phyloP scores from a whole-genome alignment of 2,329 filamentous ascomycete species.

The Ilyonectria robusta region DNA sequence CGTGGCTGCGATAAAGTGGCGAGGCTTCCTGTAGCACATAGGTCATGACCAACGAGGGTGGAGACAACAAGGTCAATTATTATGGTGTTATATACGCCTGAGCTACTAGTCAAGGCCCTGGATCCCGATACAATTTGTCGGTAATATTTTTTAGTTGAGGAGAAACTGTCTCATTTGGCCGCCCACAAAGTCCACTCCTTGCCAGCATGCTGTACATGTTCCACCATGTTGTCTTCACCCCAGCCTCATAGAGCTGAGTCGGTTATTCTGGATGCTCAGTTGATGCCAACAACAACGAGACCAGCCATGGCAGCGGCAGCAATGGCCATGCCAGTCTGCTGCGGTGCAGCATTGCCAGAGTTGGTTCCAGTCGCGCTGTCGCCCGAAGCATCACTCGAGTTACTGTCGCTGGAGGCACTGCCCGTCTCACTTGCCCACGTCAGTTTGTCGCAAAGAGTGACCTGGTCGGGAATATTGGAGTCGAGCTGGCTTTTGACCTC shows the following conservation, averaged over 20 bases:
- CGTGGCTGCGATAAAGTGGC: no score
- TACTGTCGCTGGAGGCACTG: slow-evolving; percentile 7
- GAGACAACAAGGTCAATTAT: no score
- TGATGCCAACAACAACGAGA: neutral
- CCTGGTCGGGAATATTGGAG: neutral
- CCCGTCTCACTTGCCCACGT: slow-evolving; percentile 33
- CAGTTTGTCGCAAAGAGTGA: slow-evolving; percentile 29
- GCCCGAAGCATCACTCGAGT: neutral
- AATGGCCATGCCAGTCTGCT: slow-evolving; percentile 7
- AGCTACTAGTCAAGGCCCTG: no score
- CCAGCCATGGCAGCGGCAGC: slow-evolving; percentile 9
- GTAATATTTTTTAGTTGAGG: no score
- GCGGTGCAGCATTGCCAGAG: neutral
- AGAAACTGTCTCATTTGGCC: no score
- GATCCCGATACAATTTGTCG: no score
- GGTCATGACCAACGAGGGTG: no score
- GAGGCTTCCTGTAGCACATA: no score
- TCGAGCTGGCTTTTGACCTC: slow-evolving; percentile 33
- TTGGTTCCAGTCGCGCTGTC: neutral
- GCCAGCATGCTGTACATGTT: neutral
- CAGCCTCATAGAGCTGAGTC: no score
- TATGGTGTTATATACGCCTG: no score
- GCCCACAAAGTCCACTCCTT: no score
- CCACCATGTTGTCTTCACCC: no score
- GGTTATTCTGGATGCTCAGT: neutral